These are phyloP conservation scores for Bruguiera sexangula DNA, from an alignment of 345 rosid genomes.

Conservation along the genomic window DNA sequence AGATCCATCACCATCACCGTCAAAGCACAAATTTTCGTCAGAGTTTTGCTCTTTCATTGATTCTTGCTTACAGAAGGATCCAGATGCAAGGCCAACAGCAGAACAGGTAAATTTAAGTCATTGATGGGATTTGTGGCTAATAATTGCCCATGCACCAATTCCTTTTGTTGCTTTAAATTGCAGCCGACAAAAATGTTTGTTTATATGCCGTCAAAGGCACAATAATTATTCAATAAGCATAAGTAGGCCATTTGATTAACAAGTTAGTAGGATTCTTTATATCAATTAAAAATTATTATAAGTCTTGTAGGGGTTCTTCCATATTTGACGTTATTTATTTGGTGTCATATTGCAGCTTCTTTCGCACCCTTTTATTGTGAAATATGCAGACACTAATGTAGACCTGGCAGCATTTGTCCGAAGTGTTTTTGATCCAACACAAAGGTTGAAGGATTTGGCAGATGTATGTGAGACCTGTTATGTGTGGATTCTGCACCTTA, in stretches of 20 bases:
- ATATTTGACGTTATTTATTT: conserved; percentile 16
- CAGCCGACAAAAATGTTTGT: no score
- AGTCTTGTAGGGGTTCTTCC: no score
- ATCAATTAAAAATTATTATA: neutral
- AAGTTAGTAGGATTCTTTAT: neutral
- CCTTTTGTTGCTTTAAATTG: no score
- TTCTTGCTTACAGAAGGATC: conserved; percentile 82
- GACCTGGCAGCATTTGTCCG: conserved; percentile 77
- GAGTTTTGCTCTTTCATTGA: conserved; percentile 90
- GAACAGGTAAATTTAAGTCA: conserved; percentile 58
- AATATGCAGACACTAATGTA: conserved; percentile 49
- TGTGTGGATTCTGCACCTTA: neutral
- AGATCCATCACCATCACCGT: conserved; percentile 88
- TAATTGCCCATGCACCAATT: no score
- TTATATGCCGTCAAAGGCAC: conserved; percentile 10
- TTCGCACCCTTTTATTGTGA: conserved; percentile 75
- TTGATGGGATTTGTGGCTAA: neutral
- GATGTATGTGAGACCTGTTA: conserved; percentile 44
- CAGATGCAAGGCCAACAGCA: conserved; percentile 84
- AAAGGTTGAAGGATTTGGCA: conserved; percentile 87
- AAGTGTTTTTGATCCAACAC: conserved; percentile 80
- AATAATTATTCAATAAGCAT: neutral
- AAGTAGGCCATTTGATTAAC: neutral
- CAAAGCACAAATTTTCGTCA: conserved; percentile 56
- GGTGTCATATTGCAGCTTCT: conserved; percentile 62